These are phyloP conservation scores for Protoeuglena noctilucae DNA, from an alignment of 139 green algal species.

Conservation along the genomic window DNA sequence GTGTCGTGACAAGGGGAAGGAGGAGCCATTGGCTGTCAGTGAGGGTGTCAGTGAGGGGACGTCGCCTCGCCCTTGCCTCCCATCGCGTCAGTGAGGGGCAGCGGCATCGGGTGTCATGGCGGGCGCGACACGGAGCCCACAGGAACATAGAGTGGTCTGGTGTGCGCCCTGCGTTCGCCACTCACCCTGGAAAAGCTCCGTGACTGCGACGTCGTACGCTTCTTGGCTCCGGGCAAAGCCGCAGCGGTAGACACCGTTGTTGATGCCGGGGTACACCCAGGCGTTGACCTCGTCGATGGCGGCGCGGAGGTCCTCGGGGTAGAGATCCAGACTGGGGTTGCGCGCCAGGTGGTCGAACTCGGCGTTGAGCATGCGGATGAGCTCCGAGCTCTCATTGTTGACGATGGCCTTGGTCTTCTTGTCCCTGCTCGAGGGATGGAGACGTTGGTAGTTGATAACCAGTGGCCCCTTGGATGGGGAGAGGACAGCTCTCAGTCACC, in stretches of 20 bases:
- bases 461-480: too few relatives aligned
- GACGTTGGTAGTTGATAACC: too few relatives aligned
- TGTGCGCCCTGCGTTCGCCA: slow-evolving; percentile 33
- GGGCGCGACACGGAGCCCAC: not conserved
- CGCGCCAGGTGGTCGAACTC: not conserved
- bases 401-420: slow-evolving; percentile 77
- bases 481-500: too few relatives aligned
- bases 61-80: not conserved
- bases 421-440: too few relatives aligned
- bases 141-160: not conserved
- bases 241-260: slow-evolving; percentile 92
- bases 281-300: slow-evolving; percentile 66
- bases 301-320: slow-evolving; percentile 40
- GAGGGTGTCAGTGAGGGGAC: too few relatives aligned
- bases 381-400: slow-evolving; percentile 89
- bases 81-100: not conserved
- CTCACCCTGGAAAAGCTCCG: not conserved
- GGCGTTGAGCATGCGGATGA: slow-evolving; percentile 81
- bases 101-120: not conserved
- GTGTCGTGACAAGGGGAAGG: too few relatives aligned
- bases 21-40: not conserved
- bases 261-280: slow-evolving; percentile 77
- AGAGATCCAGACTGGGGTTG: slow-evolving; percentile 46
- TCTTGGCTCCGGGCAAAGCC: slow-evolving; percentile 78
- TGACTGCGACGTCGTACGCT: slow-evolving; percentile 63